Evolutionary conservation across 768 basidiomycete species (phyloP), one percentile per base, ranked within the genome.

Genomic region (Naganishia vaughanmartiniae): DNA sequence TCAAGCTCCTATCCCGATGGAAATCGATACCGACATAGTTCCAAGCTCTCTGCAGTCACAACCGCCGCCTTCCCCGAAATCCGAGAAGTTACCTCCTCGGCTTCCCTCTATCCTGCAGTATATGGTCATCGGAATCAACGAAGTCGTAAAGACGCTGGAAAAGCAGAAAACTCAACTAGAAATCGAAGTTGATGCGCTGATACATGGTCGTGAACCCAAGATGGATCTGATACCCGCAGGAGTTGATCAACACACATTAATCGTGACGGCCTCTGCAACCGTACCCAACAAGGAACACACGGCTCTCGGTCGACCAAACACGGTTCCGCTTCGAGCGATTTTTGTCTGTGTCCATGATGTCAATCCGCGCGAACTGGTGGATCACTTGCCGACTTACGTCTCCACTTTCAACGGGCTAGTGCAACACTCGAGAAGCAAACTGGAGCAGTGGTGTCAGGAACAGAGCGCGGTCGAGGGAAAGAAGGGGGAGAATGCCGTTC

Each of bases 61-160:
- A 34, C 11, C 60, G 4, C 6, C 7, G 36, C 24, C 42, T 11
- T 42, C 68, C 24, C 10, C 56, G 2, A 36, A 26, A 0, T 30
- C 68, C 28, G 7, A 26, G n/a, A 51, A 24, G 14, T n/a, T 12
- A 51, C 48, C 68, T 69, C 73, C 74, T 9, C 34, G 33, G 1
- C 57, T 53, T n/a, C 78, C 79, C 0, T 71, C 67, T 28, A 70
- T 78, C 15, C 74, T 81, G 2, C 31, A 73, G 9, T 73, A 77
- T 54, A 57, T 79, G n/a, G 74, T 78, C 0, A 54, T 79, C 42
- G 80, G 80, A 9, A 78, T 79, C 73, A 81, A 79, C 71, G 80
- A 81, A 65, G 72, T 71, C 39, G 75, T 78, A 75, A 81, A 79
- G 65, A 51, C 70, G 0, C 68, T 81, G 39, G 80, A 81, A 71